Base-by-base conservation (phyloP, 192 early-diverging fungal species). In the Chytriomyces confervae region DNA sequence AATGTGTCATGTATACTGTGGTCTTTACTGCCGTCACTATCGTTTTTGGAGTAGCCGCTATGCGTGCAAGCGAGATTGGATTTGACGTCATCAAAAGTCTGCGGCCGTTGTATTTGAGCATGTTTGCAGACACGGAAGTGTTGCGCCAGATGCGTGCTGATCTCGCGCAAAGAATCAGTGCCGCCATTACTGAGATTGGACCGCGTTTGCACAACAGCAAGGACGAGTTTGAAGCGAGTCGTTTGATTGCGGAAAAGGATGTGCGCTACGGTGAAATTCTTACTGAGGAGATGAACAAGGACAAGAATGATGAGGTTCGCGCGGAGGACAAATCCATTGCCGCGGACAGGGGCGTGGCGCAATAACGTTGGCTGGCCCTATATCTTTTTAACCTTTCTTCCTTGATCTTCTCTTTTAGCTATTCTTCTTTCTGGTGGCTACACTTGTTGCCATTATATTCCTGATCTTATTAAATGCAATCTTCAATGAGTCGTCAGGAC, bases 111-210 rank as follows among this genome's bases (percentile, higher is more conserved):
- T 94, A 93, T 67, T 76, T 99, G 60, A 90, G 93, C 18, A 67
- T 93, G 5, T 82, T 83, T 67, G 61, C 83, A 18, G 68, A 83
- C 60, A 61, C 87, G 83, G 66, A 90, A 88, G 68, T 79, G 7
- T 86, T 98, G 57, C 89, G 92, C 18, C 79, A 80, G 23, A 87
- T 88, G 44, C 90, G 97, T 29, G 84, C 90, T 45, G 85, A 93
- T 57, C 87, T 98, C 1, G 90, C 93, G 13, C 85, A 86, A 64
- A 88, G 93, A 60, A 90, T 98, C 66, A 94, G 91, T 18, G 86
- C 88, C 2, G 73, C 94, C 29, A 93, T 98, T 71, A 93, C 94
- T 61, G 94, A 96, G 67, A 88, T 95, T 27, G 95, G 93, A n/a
- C 85, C 87, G 5, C 77, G 81, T 45, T n/a, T 84, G 46, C 84